Evolutionary conservation across 768 basidiomycete species (phyloP).

Genomic region (Tephrocybe sp.): DNA sequence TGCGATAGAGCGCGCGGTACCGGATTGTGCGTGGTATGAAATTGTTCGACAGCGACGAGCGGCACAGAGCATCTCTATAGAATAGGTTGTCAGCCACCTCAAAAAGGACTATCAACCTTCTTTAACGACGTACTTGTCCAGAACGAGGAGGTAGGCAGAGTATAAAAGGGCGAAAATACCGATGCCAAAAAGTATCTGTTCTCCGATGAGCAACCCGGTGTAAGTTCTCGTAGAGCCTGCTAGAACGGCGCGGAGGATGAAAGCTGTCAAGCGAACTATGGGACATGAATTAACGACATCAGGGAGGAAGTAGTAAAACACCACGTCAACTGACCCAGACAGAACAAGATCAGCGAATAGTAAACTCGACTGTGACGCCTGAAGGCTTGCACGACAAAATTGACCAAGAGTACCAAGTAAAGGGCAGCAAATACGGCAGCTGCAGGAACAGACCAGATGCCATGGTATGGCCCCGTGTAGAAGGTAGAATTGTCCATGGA

Average conservation of each 20-base stretch:
- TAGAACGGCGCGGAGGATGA: conserved; percentile 3
- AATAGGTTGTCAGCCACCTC: conserved; percentile 3
- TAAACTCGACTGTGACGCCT: conserved; percentile 4
- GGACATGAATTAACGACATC: no score
- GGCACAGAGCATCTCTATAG: not conserved
- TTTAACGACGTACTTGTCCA: not conserved
- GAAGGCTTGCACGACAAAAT: conserved; percentile 2
- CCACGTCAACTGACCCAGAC: conserved; percentile 5
- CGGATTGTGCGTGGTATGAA: not conserved
- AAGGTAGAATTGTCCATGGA: no score
- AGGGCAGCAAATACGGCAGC: conserved; percentile 3
- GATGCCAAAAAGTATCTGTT: conserved; percentile 2
- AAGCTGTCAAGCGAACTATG: conserved; percentile 4
- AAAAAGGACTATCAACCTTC: not conserved
- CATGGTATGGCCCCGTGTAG: no score
- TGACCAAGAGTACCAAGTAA: conserved; percentile 1
- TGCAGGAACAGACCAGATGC: conserved; percentile 6
- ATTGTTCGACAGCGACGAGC: not conserved
- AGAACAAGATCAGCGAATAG: not conserved
- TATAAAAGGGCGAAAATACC: conserved; percentile 6
- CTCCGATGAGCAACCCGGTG: conserved; percentile 6
- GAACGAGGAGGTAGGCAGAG: conserved; percentile 1
- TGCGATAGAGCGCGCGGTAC: not conserved
- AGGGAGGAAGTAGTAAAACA: no score
- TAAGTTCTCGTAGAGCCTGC: conserved; percentile 2